Conservation (phyloP, 305 asterid species). For the Fraxinus albicans region DNA sequence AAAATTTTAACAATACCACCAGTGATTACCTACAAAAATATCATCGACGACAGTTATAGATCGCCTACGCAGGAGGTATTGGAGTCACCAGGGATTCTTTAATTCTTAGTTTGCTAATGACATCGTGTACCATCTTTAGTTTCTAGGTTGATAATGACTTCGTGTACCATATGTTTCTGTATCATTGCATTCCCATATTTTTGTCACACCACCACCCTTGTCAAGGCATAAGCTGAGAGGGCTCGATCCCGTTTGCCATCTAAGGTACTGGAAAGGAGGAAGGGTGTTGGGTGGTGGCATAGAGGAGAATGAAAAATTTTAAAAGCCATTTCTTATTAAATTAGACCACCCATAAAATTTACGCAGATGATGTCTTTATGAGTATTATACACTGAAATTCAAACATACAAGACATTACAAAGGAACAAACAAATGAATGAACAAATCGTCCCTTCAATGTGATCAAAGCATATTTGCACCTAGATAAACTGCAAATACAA, state of each 20-base stretch:
- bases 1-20: not conserved
- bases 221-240: not conserved
- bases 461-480: constrained; percentile 12
- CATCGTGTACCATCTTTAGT: not conserved
- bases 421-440: constrained; percentile 55
- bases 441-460: constrained; percentile 39
- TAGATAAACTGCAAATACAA: constrained; percentile 11
- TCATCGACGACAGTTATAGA: not conserved
- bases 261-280: not conserved
- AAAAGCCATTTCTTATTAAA: not conserved
- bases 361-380: constrained; percentile 3
- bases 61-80: not conserved
- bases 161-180: not conserved
- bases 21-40: not conserved
- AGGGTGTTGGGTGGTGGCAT: not conserved
- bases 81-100: not conserved
- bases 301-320: not conserved
- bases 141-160: not conserved
- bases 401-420: constrained; percentile 29
- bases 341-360: not conserved
- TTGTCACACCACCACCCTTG: not conserved
- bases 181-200: not conserved
- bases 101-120: not conserved
- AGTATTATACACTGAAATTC: constrained; percentile 6
- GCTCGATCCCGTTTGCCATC: not conserved